These are phyloP conservation scores for Drechmeria coniospora DNA, from an alignment of 2,329 filamentous ascomycete species.

Conservation along the genomic window DNA sequence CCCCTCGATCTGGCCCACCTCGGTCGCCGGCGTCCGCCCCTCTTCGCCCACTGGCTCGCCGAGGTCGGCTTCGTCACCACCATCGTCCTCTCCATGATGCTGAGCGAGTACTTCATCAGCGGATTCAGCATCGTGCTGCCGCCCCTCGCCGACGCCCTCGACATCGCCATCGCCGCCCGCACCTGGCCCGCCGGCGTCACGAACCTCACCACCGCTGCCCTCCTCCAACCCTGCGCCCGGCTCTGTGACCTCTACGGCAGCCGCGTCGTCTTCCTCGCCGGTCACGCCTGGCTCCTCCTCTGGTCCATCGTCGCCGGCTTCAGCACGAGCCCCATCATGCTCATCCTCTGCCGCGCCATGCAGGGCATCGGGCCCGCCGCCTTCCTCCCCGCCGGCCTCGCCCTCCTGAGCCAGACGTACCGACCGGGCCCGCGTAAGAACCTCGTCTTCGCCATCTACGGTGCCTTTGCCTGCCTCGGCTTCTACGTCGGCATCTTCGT, in stretches of 20 bases:
- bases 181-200: conserved; percentile 52
- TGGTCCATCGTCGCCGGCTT: conserved; percentile 61
- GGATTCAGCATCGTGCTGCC: conserved; percentile 65
- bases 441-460: conserved; percentile 45
- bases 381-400: conserved; percentile 51
- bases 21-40: conserved; percentile 43
- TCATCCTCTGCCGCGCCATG: conserved; percentile 58
- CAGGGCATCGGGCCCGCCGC: conserved; percentile 62
- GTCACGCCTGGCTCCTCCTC: conserved; percentile 47
- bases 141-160: conserved; percentile 41
- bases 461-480: conserved; percentile 40
- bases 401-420: conserved; percentile 55
- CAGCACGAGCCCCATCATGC: conserved; percentile 49
- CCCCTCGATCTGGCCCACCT: conserved; percentile 39
- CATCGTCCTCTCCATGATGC: conserved; percentile 46
- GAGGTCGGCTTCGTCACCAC: conserved; percentile 49
- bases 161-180: conserved; percentile 44
- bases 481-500: conserved; percentile 55
- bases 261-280: conserved; percentile 41
- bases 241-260: conserved; percentile 49
- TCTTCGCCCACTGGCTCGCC: conserved; percentile 34
- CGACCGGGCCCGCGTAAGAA: conserved; percentile 60
- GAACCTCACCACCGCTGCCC: conserved; percentile 38
- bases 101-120: conserved; percentile 60
- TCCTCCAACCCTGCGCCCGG: conserved; percentile 49